Evolutionary conservation across 2,329 filamentous ascomycete species (phyloP).

Genomic region (Pezicula carpinea): DNA sequence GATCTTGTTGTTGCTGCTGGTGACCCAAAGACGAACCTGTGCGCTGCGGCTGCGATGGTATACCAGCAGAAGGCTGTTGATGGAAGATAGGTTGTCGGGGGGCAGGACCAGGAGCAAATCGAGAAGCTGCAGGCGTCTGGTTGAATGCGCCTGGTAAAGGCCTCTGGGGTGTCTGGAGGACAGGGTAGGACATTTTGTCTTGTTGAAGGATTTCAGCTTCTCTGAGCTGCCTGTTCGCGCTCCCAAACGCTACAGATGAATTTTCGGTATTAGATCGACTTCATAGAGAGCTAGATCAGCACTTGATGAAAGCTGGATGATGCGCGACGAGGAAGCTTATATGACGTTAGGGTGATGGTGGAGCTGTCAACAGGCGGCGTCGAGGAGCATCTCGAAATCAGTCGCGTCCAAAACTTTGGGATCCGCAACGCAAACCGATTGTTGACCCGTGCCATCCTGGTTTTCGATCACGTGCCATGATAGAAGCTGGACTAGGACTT

Average conservation of each 20-base stretch:
- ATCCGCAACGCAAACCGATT: background rate
- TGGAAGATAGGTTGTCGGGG: conserved; percentile 48
- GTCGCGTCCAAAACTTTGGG: conserved; percentile 2
- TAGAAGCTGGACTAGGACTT: too few relatives aligned
- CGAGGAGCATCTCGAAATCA: background rate
- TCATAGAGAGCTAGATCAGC: conserved; percentile 16
- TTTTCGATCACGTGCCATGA: background rate
- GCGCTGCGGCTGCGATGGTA: conserved; percentile 7
- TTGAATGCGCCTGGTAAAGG: conserved; percentile 72
- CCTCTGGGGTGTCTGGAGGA: conserved; percentile 57
- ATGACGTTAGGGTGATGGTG: conserved; percentile 2
- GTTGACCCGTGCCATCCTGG: background rate
- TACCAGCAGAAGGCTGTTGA: conserved; percentile 14
- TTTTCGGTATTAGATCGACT: conserved; percentile 14
- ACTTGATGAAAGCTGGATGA: background rate
- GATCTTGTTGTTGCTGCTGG: conserved; percentile 19
- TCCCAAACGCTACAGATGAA: conserved; percentile 10
- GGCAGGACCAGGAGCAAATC: conserved; percentile 41
- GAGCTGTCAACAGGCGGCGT: conserved; percentile 1
- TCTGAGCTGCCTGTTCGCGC: conserved; percentile 5
- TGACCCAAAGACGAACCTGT: conserved; percentile 9
- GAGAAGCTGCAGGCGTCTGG: conserved; percentile 63
- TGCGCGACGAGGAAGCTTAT: conserved; percentile 4
- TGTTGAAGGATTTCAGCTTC: background rate
- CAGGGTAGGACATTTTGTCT: conserved; percentile 18